These are phyloP conservation scores for Syzygium syzygioides DNA, from an alignment of 441 rosid species.

Conservation along the genomic window DNA sequence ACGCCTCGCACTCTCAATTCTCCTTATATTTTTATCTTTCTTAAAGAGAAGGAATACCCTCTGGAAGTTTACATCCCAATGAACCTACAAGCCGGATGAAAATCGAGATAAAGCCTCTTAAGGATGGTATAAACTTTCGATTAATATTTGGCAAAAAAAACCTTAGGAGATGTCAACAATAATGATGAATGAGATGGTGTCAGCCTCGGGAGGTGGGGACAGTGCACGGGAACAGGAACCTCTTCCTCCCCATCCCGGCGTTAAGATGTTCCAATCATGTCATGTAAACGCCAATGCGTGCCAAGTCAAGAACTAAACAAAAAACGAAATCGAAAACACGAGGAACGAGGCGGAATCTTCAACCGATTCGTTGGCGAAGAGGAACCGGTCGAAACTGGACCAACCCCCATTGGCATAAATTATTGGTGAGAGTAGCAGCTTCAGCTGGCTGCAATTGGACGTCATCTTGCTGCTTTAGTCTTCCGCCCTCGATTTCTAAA, in stretches of 20 bases:
- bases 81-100: accelerated
- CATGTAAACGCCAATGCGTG: not conserved
- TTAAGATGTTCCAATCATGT: not conserved
- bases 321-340: not conserved
- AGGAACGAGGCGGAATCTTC: not conserved
- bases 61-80: too few species aligned
- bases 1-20: too few species aligned
- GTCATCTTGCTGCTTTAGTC: not conserved
- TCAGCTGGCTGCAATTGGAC: not conserved
- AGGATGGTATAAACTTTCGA: too few species aligned
- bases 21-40: too few species aligned
- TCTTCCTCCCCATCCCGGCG: not conserved
- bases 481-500: not conserved
- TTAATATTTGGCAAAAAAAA: not conserved
- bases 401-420: not conserved
- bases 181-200: not conserved
- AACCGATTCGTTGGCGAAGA: not conserved
- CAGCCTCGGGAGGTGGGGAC: not conserved
- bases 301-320: not conserved
- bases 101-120: too few species aligned
- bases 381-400: not conserved
- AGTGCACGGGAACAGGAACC: not conserved
- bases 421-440: not conserved
- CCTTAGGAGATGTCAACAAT: not conserved
- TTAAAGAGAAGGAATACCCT: too few species aligned